These are phyloP conservation scores for Phytopythium mirpurense DNA, from an alignment of 352 stramenopile genomes.

Conservation along the genomic window DNA sequence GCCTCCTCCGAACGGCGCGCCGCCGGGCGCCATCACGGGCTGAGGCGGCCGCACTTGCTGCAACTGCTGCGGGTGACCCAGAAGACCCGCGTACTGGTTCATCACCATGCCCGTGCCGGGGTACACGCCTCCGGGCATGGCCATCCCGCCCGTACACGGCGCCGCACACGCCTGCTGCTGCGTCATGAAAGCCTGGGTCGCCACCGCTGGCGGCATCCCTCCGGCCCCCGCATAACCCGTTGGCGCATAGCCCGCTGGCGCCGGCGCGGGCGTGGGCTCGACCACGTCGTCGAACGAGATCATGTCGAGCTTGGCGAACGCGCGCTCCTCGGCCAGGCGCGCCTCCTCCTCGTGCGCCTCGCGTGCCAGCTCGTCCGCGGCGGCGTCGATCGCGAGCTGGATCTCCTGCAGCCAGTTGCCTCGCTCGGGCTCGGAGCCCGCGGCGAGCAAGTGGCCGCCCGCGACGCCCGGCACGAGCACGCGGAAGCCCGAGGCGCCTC, in stretches of 20 bases:
- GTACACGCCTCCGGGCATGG: slow-evolving; percentile 3
- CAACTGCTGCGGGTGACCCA: slow-evolving; percentile 12
- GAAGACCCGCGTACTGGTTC: neutral
- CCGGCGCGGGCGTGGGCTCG: too few relatives aligned
- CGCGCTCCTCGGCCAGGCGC: slow-evolving; percentile 38
- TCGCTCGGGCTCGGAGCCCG: slow-evolving; percentile 57
- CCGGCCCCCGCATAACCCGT: neutral
- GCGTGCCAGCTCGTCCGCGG: slow-evolving; percentile 25
- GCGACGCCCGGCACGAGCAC: slow-evolving; percentile 56
- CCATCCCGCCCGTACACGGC: slow-evolving; percentile 9
- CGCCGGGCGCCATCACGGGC: slow-evolving; percentile 16
- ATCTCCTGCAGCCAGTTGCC: slow-evolving; percentile 77
- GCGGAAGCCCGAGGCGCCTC: slow-evolving; percentile 53
- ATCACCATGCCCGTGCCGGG: neutral
- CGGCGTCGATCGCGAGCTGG: slow-evolving; percentile 55
- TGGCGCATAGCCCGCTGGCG: neutral
- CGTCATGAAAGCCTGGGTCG: slow-evolving; percentile 6
- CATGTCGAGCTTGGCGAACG: slow-evolving; percentile 74
- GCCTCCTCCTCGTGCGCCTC: slow-evolving; percentile 55
- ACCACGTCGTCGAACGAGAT: slow-evolving; percentile 61
- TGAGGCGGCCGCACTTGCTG: slow-evolving; percentile 35
- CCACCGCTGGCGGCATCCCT: neutral
- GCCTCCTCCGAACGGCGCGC: neutral
- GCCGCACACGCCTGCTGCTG: neutral
- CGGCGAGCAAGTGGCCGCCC: slow-evolving; percentile 53